Base-by-base conservation (phyloP, 176 grass and related monocot genomes). In the Oryza brachyantha region DNA sequence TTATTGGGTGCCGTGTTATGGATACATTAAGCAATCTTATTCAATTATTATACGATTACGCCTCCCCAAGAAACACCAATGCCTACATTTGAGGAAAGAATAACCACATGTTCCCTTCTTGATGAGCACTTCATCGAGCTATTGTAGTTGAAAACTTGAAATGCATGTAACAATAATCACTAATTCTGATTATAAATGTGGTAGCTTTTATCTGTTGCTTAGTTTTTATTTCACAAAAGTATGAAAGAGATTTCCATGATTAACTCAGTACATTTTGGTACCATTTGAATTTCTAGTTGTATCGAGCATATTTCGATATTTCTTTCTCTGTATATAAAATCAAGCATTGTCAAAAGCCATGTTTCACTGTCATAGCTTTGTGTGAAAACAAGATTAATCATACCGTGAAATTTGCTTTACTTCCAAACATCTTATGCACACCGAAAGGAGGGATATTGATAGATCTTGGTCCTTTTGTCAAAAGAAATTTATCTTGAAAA, bases 71-170 rank as follows among this genome's bases (percentile, higher is more conserved):
- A 74, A 89, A 89, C 48, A 24, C 58, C 72, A 72, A 66, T 60
- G 59, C 83, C 74, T 35, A 64, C 52, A 73, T 72, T 82, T 42
- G 29, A 81, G 87, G 60, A 85, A 85, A 85, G 83, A 89, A 89
- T 81, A 85, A 68, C 12, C 29, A 61, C 24, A 85, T 81, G 78
- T 89, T 85, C 83, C 66, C 77, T 85, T 85, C 83, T 85, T 89
- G 43, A 54, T 66, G 72, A 64, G 19, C 78, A 89, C 83, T 85
- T 85, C 87, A 89, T 64, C 65, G 3, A 72, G 17, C 58, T 48
- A 77, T 70, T 77, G 66, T 81, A 81, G 39, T 61, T 80, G 70
- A 27, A n/a, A 67, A 81, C 31, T 61, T 80, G 70, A 27, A n/a
- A 67, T 45, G 68, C 55, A 66, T 29, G 6, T n/a, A 57, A 24